Conservation (phyloP, 2,329 filamentous ascomycete genomes). For the Coniochaeta hoffmannii region DNA sequence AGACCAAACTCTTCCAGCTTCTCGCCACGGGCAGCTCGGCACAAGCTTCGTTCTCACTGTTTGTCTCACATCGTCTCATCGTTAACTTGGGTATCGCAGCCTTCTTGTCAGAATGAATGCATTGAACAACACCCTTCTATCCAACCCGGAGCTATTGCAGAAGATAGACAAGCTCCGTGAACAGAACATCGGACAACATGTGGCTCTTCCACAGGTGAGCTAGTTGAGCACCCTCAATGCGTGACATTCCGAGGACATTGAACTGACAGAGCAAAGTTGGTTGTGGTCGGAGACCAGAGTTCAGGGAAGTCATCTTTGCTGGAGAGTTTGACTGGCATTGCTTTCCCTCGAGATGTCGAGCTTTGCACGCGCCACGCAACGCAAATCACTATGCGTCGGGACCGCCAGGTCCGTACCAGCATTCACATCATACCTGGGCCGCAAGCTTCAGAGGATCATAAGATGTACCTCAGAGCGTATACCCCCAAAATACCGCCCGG, state of each 20-base stretch:
- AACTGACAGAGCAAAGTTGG: constrained; percentile 43
- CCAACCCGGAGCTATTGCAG: not conserved
- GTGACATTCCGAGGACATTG: not conserved
- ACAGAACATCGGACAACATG: not conserved
- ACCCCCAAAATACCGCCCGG: constrained; percentile 16
- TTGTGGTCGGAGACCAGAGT: constrained; percentile 77
- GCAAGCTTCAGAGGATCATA: constrained; percentile 10
- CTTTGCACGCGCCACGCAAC: constrained; percentile 44
- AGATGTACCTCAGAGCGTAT: constrained; percentile 15
- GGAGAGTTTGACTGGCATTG: constrained; percentile 51
- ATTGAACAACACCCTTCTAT: too few species aligned
- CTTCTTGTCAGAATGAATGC: too few species aligned
- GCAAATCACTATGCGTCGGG: constrained; percentile 35
- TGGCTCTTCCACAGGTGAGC: not conserved
- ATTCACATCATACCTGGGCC: constrained; percentile 34
- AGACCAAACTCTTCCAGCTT: too few species aligned
- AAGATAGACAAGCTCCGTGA: constrained; percentile 2
- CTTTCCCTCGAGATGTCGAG: constrained; percentile 34
- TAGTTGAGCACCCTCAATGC: not conserved
- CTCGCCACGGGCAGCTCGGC: too few species aligned
- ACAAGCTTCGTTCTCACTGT: too few species aligned
- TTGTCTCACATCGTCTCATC: too few species aligned
- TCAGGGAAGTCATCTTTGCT: constrained; percentile 82
- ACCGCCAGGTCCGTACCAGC: constrained; percentile 23
- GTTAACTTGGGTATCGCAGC: too few species aligned